A percentile compares a stretch with the other conserved stretches of the same genome.
Conservation (phyloP, 208 protist species). For the Phytomonas francai region DNA sequence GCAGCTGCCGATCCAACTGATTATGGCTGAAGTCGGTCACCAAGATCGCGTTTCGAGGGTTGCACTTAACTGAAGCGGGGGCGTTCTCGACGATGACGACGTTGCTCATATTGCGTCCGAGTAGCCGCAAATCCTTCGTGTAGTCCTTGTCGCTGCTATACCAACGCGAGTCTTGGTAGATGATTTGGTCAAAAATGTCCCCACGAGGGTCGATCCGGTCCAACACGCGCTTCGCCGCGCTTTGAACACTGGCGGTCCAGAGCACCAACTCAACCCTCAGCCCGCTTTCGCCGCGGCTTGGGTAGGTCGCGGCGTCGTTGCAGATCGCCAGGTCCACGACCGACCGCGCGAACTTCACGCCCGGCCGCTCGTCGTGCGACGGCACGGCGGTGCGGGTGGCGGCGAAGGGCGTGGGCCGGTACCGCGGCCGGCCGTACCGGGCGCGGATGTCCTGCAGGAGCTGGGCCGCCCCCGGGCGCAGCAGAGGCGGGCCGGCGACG, state of each 20-base stretch:
- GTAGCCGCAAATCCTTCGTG: constrained; percentile 79
- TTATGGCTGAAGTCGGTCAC: constrained; percentile 82
- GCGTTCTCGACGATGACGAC: constrained; percentile 88
- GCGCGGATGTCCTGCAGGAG: constrained; percentile 46
- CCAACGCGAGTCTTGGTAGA: constrained; percentile 86
- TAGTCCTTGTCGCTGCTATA: constrained; percentile 68
- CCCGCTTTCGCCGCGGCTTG: constrained; percentile 8
- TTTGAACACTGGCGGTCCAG: constrained; percentile 84
- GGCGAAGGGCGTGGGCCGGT: constrained; percentile 6
- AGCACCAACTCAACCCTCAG: constrained; percentile 77
- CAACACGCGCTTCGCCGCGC: constrained; percentile 62
- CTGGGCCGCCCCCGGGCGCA: constrained; percentile 60
- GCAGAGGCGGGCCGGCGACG: constrained; percentile 33
- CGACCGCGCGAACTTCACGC: neutral
- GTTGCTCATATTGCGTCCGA: constrained; percentile 65
- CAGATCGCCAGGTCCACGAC: neutral
- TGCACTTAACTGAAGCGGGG: constrained; percentile 70
- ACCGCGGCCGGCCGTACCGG: constrained; percentile 34
- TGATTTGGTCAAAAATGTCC: constrained; percentile 68
- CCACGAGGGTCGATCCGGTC: constrained; percentile 56
- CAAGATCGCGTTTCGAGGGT: constrained; percentile 74
- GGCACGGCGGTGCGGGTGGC: neutral
- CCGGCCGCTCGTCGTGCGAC: neutral
- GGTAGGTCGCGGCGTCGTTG: neutral
- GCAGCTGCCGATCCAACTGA: constrained; percentile 58